These are phyloP conservation scores for Trypanosoma caninum DNA, from an alignment of 208 protist species.

Conservation along the genomic window DNA sequence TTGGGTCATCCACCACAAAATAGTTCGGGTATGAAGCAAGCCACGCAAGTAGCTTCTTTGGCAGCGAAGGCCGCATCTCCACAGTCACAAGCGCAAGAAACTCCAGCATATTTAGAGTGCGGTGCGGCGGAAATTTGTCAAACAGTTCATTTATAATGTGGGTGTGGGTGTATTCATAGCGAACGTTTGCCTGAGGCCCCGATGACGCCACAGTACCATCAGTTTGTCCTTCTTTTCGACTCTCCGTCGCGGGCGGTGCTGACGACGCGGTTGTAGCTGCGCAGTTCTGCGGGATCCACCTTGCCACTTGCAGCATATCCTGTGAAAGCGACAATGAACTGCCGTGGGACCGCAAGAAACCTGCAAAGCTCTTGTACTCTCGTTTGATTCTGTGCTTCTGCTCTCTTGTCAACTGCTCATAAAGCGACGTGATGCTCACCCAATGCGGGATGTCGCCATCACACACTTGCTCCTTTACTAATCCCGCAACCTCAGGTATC, in stretches of 20 bases:
- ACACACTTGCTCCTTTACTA: constrained; percentile 64
- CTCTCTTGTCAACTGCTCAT: constrained; percentile 69
- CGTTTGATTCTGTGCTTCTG: constrained; percentile 61
- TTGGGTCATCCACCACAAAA: constrained; percentile 62
- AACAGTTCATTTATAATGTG: constrained; percentile 69
- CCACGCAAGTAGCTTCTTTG: constrained; percentile 57
- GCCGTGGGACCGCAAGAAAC: constrained; percentile 83
- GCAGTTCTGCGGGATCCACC: constrained; percentile 54
- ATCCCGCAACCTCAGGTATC: constrained; percentile 54
- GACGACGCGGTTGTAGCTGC: constrained; percentile 1
- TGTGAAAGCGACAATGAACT: constrained; percentile 63
- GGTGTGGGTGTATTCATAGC: constrained; percentile 41
- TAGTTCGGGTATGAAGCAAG: constrained; percentile 50
- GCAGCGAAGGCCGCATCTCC: constrained; percentile 40
- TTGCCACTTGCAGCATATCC: constrained; percentile 83
- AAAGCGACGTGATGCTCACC: constrained; percentile 77
- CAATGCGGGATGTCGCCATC: constrained; percentile 66
- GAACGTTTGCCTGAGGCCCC: not conserved
- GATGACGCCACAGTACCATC: too few species aligned
- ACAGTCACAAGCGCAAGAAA: constrained; percentile 48
- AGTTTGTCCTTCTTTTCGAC: constrained; percentile 4
- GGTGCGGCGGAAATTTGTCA: constrained; percentile 58
- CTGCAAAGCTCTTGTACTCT: constrained; percentile 69
- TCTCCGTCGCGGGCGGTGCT: not conserved
- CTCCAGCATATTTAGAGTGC: constrained; percentile 51